A percentile compares a stretch with the other conserved stretches of the same genome.
Evolutionary conservation across 495 filamentous ascomycete species (phyloP).

Genomic region (Xylaria intraflava): DNA sequence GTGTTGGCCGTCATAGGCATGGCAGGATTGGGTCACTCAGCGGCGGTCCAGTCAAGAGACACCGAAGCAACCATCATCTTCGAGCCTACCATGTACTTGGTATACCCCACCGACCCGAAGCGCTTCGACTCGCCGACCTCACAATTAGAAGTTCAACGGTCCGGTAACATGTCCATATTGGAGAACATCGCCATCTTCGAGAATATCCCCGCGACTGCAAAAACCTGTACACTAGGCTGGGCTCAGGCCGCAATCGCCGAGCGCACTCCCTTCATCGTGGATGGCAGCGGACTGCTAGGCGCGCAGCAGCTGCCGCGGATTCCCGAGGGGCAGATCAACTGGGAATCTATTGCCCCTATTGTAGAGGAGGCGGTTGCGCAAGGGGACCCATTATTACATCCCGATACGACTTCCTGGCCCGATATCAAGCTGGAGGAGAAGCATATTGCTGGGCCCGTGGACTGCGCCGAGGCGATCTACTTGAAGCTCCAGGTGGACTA

Average conservation of each 20-base stretch:
- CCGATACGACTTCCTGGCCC: slow-evolving; percentile 23
- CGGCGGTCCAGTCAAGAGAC: slow-evolving; percentile 26
- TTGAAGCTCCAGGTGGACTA: slow-evolving; percentile 10
- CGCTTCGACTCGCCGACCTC: slow-evolving; percentile 30
- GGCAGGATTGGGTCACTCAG: background rate
- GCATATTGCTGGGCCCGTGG: slow-evolving; percentile 13
- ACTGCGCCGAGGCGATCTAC: slow-evolving; percentile 17
- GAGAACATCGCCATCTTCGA: slow-evolving; percentile 31
- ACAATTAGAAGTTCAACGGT: slow-evolving; percentile 21
- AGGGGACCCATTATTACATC: slow-evolving; percentile 5
- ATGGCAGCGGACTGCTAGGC: slow-evolving; percentile 20
- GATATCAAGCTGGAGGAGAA: background rate
- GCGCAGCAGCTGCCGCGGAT: slow-evolving; percentile 23
- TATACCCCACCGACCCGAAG: slow-evolving; percentile 47
- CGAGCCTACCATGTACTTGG: slow-evolving; percentile 41
- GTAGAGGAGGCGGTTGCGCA: background rate
- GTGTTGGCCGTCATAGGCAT: background rate
- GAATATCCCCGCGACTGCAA: slow-evolving; percentile 25
- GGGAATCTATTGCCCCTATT: background rate
- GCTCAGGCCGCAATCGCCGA: slow-evolving; percentile 21
- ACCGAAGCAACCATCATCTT: slow-evolving; percentile 47
- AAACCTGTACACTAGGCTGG: slow-evolving; percentile 29
- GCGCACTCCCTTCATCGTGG: slow-evolving; percentile 26
- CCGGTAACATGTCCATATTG: slow-evolving; percentile 16
- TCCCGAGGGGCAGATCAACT: slow-evolving; percentile 16